phyloP scores from a whole-genome alignment of 2,329 filamentous ascomycete species.

The Hymenoscyphus occultus region DNA sequence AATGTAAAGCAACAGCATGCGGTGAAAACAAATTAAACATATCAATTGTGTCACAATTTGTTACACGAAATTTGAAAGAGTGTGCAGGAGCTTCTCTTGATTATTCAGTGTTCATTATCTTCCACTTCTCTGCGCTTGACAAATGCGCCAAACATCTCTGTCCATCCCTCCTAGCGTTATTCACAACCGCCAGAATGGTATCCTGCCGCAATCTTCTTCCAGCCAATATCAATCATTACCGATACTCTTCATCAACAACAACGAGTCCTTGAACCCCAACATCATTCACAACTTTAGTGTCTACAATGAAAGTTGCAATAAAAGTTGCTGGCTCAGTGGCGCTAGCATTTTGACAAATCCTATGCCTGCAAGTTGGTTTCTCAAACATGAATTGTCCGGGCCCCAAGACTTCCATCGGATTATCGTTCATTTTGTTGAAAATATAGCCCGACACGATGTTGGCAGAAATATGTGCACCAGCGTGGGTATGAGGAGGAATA shows the following conservation, averaged over 20 bases:
- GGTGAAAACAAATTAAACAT: too few species aligned
- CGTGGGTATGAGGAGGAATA: slow-evolving; percentile 47
- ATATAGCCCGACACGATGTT: slow-evolving; percentile 41
- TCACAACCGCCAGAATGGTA: too few species aligned
- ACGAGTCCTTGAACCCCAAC: slow-evolving; percentile 35
- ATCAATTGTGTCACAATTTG: too few species aligned
- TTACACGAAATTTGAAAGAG: too few species aligned
- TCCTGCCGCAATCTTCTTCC: too few species aligned
- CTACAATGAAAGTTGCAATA: slow-evolving; percentile 42
- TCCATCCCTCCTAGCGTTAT: too few species aligned
- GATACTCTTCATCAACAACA: slow-evolving; percentile 39
- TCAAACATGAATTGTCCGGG: slow-evolving; percentile 44
- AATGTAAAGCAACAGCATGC: too few species aligned
- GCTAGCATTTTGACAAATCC: slow-evolving; percentile 45
- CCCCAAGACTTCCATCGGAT: slow-evolving; percentile 34
- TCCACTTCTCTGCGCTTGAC: too few species aligned
- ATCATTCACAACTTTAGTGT: slow-evolving; percentile 40
- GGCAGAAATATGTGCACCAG: slow-evolving; percentile 42
- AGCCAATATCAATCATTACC: slow-evolving; percentile 7
- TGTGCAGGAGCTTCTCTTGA: too few species aligned
- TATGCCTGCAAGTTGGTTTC: slow-evolving; percentile 48
- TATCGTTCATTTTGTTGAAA: slow-evolving; percentile 48
- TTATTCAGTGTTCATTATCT: too few species aligned
- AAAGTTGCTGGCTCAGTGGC: slow-evolving; percentile 39
- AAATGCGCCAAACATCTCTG: too few species aligned